Evolutionary conservation across 306 rosid genomes (phyloP), one percentile per base, ranked within the genome.

Genomic region (Dryas octopetala): DNA sequence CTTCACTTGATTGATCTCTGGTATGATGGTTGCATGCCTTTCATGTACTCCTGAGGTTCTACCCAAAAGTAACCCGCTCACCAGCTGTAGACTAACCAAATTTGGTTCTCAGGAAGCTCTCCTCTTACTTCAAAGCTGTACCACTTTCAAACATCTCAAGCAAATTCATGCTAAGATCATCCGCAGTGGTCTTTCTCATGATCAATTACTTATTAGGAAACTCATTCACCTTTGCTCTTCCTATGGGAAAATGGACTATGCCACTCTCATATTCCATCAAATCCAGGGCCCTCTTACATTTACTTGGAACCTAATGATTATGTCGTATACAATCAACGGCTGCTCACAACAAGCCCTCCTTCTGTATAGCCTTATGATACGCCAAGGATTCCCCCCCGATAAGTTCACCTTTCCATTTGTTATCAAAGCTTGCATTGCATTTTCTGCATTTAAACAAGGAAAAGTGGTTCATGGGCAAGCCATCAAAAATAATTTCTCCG

Each of bases 391-490:
- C 74, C 61, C 54, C 68, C 83, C 88, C 61, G 93, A 90, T 78
- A 90, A 88, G 68, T 90, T 88, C 76, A 90, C 96, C 68, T 90
- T 83, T 76, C 91, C 96, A 64, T 90, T 90, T 80, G 83, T 86
- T 50, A 71, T 90, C 54, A 86, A 81, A 73, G 89, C 91, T 78
- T 90, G 93, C 66, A 57, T 74, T 4, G 75, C 73, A 75, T 77
- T 68, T 74, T 71, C 46, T 45, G 75, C 80, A 32, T 10, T 83
- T 74, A 82, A 59, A 63, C 81, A 76, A 6, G 91, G 89, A 45
- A 78, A 73, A 74, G 73, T 66, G n/a, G 73, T 47, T 44, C 93
- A 90, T 66, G 88, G 78, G 43, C 26, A 82, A 9, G 83, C 86
- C 7, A 74, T 86, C 68, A 90, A 88, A 80, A 75, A 62, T 80